A percentile compares a stretch with the other conserved stretches of the same genome.
Evolutionary conservation across 441 rosid species (phyloP).

Genomic region (Croton laevigatus): DNA sequence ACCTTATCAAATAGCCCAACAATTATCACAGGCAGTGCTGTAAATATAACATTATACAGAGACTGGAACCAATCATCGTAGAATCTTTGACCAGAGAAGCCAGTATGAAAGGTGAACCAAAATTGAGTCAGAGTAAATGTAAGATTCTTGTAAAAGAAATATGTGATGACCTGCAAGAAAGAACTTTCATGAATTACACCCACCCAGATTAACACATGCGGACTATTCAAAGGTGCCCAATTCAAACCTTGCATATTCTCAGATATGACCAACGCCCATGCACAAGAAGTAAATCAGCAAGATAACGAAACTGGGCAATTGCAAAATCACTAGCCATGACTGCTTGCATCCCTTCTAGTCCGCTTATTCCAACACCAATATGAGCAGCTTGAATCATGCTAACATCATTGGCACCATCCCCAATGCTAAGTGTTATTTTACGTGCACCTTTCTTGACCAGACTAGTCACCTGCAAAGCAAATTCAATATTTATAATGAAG

Average conservation of each 20-base stretch:
- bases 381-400: conserved; percentile 99
- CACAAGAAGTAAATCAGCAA: conserved; percentile 94
- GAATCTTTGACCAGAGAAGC: conserved; percentile 99
- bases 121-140: conserved; percentile 97
- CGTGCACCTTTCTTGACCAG: conserved; percentile 92
- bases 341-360: conserved; percentile 98
- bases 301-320: conserved; percentile 92
- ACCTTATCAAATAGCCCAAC: conserved; percentile 99
- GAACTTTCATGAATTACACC: conserved; percentile 17
- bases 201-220: conserved; percentile 15
- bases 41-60: conserved; percentile 84
- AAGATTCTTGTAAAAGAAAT: conserved; percentile 99
- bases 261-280: conserved; percentile 99
- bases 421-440: conserved; percentile 96
- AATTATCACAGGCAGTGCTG: conserved; percentile 91
- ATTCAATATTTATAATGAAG: conserved; percentile 6
- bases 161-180: conserved; percentile 81
- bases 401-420: conserved; percentile 99
- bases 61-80: conserved; percentile 99
- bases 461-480: conserved; percentile 76
- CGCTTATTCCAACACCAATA: conserved; percentile 96
- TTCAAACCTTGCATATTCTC: conserved; percentile 93
- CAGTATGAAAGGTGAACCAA: conserved; percentile 99
- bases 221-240: conserved; percentile 13
- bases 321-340: conserved; percentile 99